Base-by-base conservation (phyloP, 2,329 filamentous ascomycete genomes). In the Penicillium occitanis region DNA sequence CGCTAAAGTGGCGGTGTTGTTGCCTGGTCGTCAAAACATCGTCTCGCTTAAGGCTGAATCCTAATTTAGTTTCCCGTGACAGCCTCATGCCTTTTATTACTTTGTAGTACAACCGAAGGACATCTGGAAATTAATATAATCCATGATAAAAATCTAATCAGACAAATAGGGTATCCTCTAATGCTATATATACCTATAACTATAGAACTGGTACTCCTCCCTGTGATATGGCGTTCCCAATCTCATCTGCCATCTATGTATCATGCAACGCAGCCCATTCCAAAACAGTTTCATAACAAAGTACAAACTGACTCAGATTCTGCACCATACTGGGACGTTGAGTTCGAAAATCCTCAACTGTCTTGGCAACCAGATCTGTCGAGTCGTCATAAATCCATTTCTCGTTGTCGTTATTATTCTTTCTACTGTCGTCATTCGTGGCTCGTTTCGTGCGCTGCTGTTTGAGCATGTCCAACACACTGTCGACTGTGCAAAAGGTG, bases 321-420 rank as follows among this genome's bases (percentile, higher is more conserved):
- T 98, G 95, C 51, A 99, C 94, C 93, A 98, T 99, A 78, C 93
- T 97, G 22, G 97, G 80, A 70, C 95, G 84, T 80, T 99, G 95
- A 59, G 86, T 83, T 65, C 95, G 85, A 77, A 99, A 97, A 72
- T 97, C 93, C 71, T 95, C 91, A 1, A 99, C 94, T 0, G 93
- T 95, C 75, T 88, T 89, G 68, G 91, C 89, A 58, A 99, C 88
- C 67, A 98, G 78, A 76, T 99, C 95, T 1, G 91, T 75, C 30
- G 87, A 84, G 57, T 91, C 87, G 68, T 90, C 84, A 14, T 84
- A 79, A n/a, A 93, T 75, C 91, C 91, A 96, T 69, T 74, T 61
- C 66, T 72, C 62, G 42, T 64, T 61, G 35, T 22, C 35, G 33
- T 44, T 65, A 67, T 42, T 57, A 67, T 42, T 57, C 68, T 74